Conservation (phyloP, 108 stramenopile species). For the Ochromonas danica region DNA sequence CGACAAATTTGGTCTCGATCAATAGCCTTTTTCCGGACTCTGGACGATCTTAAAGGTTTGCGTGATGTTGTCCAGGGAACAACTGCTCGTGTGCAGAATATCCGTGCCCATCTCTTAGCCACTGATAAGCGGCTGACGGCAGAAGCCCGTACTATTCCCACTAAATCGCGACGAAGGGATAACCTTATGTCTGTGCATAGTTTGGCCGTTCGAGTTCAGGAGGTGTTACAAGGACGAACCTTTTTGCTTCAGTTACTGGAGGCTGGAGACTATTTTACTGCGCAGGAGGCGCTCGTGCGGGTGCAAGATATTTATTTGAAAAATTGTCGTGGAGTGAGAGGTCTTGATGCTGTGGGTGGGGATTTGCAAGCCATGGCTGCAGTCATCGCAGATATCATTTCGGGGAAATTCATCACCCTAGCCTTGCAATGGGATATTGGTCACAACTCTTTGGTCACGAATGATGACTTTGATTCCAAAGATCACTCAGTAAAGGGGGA, state of each 20-base stretch:
- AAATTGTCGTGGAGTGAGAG: neutral
- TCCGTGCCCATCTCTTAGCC: too few species aligned
- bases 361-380: neutral
- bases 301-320: neutral
- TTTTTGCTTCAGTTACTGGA: neutral
- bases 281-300: neutral
- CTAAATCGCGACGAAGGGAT: neutral
- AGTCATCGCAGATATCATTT: neutral
- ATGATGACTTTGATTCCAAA: too few species aligned
- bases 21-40: slow-evolving; percentile 18
- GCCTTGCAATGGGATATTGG: slow-evolving; percentile 34
- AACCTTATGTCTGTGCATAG: neutral
- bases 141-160: neutral
- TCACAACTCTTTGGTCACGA: too few species aligned
- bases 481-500: too few species aligned
- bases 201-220: neutral
- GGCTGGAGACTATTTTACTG: slow-evolving; percentile 19
- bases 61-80: neutral
- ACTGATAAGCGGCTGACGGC: neutral
- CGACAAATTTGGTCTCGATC: slow-evolving; percentile 34
- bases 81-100: too few species aligned
- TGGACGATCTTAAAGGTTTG: slow-evolving; percentile 28
- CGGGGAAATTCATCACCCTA: neutral
- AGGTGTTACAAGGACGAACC: neutral
- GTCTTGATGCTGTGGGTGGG: neutral